Evolutionary conservation across 495 filamentous ascomycete species (phyloP).

Genomic region (Pseudoneurospora amorphoporcata): DNA sequence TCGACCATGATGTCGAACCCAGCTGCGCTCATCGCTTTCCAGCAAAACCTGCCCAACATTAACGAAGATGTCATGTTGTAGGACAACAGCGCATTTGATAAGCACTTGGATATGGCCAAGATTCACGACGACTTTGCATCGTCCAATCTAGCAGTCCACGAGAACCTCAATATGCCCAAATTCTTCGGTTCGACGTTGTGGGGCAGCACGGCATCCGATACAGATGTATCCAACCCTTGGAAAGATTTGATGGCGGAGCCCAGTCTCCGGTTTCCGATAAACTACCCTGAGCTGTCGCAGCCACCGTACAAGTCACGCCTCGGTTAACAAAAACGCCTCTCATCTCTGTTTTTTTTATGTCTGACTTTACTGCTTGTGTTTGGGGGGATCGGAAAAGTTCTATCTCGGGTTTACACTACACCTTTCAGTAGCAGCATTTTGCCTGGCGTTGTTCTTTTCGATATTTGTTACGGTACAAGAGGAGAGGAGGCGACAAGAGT

Average conservation of each 20-base stretch:
- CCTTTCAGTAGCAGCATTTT: not conserved
- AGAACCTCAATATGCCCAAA: not conserved
- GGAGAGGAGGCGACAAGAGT: not conserved
- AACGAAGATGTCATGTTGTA: slow-evolving; percentile 38
- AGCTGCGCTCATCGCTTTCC: slow-evolving; percentile 18
- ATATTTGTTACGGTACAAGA: not conserved
- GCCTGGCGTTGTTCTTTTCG: not conserved
- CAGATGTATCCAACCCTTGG: not conserved
- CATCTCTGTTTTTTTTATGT: not conserved
- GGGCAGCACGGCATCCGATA: not conserved
- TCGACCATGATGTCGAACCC: slow-evolving; percentile 31
- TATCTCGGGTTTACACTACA: not conserved
- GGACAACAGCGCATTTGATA: slow-evolving; percentile 1
- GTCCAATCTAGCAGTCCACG: not conserved
- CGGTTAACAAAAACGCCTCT: not conserved
- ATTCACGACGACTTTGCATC: not conserved
- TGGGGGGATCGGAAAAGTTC: not conserved
- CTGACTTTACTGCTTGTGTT: not conserved
- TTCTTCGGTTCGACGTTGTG: not conserved
- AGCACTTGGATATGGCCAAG: not conserved
- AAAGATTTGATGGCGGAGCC: not conserved
- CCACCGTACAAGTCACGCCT: not conserved
- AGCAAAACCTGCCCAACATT: slow-evolving; percentile 33
- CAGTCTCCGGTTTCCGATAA: not conserved
- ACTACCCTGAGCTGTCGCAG: not conserved